Conservation (phyloP, 352 stramenopile genomes). For the Thraustotheca clavata region DNA sequence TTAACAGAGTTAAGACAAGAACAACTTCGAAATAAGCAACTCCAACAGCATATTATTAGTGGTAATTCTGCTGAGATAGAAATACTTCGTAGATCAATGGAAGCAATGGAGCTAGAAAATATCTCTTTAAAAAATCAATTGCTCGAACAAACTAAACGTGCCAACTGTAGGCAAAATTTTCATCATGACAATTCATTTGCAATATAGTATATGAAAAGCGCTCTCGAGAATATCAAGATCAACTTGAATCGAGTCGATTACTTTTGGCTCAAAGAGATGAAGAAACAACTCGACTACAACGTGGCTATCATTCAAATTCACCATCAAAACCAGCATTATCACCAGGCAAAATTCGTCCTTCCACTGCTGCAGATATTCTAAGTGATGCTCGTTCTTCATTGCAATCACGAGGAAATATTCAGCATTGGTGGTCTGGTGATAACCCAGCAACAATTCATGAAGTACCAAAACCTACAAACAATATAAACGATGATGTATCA, state of each 20-base stretch:
- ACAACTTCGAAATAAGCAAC: too few species aligned
- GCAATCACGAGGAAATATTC: slow-evolving; percentile 34
- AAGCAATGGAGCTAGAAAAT: too few species aligned
- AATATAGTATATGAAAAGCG: slow-evolving; percentile 4
- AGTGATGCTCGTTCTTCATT: slow-evolving; percentile 23
- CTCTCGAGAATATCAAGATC: not conserved
- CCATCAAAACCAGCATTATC: not conserved
- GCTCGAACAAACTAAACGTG: too few species aligned
- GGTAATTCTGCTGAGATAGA: too few species aligned
- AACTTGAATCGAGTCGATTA: slow-evolving; percentile 1
- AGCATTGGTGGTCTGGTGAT: slow-evolving; percentile 51
- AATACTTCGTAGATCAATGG: too few species aligned
- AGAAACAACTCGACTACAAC: not conserved
- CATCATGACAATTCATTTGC: too few species aligned
- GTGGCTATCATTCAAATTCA: not conserved
- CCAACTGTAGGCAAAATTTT: too few species aligned
- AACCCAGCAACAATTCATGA: not conserved
- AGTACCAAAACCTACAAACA: not conserved
- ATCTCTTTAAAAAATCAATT: too few species aligned
- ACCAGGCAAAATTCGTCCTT: slow-evolving; percentile 21
- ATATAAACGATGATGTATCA: not conserved
- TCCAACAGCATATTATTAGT: too few species aligned
- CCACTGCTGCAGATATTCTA: slow-evolving; percentile 26
- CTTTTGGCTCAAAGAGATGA: not conserved
- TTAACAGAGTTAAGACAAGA: too few species aligned